phyloP scores from a whole-genome alignment of 2,329 filamentous ascomycete species.

The Stagonosporopsis cucurbitacearum region DNA sequence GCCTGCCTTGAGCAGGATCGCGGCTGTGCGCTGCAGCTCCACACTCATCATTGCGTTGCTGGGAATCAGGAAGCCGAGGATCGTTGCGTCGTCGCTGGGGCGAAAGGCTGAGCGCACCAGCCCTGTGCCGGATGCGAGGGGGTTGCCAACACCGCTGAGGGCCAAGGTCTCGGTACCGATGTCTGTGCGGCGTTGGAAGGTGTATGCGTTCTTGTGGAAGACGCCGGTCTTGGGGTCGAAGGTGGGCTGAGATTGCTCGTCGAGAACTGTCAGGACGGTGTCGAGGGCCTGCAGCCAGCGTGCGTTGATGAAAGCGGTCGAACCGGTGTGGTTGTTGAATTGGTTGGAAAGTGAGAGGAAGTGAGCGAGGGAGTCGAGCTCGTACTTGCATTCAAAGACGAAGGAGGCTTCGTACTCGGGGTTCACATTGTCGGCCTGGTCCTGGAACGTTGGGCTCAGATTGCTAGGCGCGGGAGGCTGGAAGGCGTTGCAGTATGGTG shows the following conservation, averaged over 20 bases:
- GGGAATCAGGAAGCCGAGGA: conserved; percentile 92
- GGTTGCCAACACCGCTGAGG: conserved; percentile 86
- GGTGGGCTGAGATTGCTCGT: conserved; percentile 79
- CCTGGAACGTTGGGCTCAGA: conserved; percentile 74
- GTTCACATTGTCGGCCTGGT: conserved; percentile 83
- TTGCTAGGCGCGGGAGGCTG: conserved; percentile 88
- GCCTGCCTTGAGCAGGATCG: conserved; percentile 68
- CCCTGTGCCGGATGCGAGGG: conserved; percentile 81
- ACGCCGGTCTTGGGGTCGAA: conserved; percentile 72
- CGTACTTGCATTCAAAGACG: conserved; percentile 99
- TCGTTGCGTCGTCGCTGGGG: conserved; percentile 93
- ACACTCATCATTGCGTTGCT: conserved; percentile 96
- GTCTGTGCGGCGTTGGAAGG: conserved; percentile 81
- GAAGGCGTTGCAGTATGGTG: conserved; percentile 98
- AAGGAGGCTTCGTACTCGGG: conserved; percentile 81
- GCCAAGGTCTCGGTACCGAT: conserved; percentile 89
- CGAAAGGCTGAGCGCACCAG: conserved; percentile 91
- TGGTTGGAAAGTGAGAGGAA: conserved; percentile 87
- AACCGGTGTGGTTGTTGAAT: conserved; percentile 80
- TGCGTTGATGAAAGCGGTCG: conserved; percentile 76
- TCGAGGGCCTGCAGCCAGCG: conserved; percentile 82
- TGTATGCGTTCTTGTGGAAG: conserved; percentile 79
- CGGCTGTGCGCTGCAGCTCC: conserved; percentile 77
- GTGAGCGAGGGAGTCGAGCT: conserved; percentile 92
- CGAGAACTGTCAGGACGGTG: conserved; percentile 74